Evolutionary conservation across 2,329 filamentous ascomycete genomes (phyloP), one percentile per base, ranked within the genome.

Genomic region (Exophiala mesophila): DNA sequence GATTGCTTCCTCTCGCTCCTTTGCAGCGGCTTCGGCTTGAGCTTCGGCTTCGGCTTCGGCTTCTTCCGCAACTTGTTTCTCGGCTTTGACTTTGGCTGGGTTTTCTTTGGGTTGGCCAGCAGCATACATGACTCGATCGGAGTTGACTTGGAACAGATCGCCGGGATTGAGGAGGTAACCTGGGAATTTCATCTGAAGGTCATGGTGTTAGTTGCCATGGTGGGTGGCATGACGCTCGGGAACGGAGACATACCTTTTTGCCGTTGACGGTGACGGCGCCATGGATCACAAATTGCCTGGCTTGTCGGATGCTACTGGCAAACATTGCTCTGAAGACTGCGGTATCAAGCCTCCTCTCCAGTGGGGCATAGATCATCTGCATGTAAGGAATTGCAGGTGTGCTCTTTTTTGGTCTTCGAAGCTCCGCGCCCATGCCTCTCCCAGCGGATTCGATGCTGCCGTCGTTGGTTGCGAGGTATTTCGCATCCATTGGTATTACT

Each of bases 71-170:
- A 36, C 40, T 56, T 60, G 37, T 39, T 41, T 36, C 21, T 59
- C 52, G 35, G 58, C 55, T 41, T 49, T 57, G 33, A 61, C 58
- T 24, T 55, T 58, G 13, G 52, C 56, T 34, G 54, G 49, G 5
- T 56, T 39, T 31, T 61, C 50, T 54, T 88, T 92, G 36, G 78
- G 76, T 18, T 77, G 74, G 45, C 92, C 92, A 1, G 89, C 95
- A 23, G 87, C 90, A 58, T 77, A 89, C 65, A 98, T 75, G 43
- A 98, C 92, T 56, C 83, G 80, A 28, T 95, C 87, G 24, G 85
- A 76, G 15, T 96, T 85, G 57, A 98, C 90, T 63, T 94, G 88
- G 74, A 98, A 98, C 80, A 98, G 87, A 63, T 98, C 92, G 55
- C 92, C 92, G 2, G 92, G 94, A 65, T 98, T 98, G 28, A 98